Evolutionary conservation across 306 rosid genomes (phyloP).

Genomic region (Fagus sylvatica): DNA sequence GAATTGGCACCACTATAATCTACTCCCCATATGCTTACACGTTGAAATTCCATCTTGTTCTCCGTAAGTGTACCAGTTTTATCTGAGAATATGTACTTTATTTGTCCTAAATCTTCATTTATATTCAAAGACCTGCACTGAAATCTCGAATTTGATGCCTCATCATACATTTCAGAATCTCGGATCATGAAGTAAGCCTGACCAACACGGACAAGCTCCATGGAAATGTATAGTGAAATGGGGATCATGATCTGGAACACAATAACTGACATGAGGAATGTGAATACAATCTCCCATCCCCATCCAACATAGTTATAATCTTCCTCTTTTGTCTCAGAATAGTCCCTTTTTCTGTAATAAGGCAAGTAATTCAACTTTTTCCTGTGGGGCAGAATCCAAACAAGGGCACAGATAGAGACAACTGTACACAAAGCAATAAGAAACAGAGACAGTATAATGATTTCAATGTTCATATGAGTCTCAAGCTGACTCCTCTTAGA

Average conservation of each 20-base stretch:
- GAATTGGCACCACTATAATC: slow-evolving; percentile 58
- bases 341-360: slow-evolving; percentile 64
- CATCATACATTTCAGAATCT: slow-evolving; percentile 77
- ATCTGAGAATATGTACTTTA: slow-evolving; percentile 88
- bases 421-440: slow-evolving; percentile 69
- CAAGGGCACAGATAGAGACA: slow-evolving; percentile 70
- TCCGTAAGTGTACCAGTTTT: slow-evolving; percentile 97
- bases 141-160: slow-evolving; percentile 70
- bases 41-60: slow-evolving; percentile 96
- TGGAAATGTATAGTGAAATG: slow-evolving; percentile 86
- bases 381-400: slow-evolving; percentile 68
- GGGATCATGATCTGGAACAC: slow-evolving; percentile 98
- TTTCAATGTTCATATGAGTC: slow-evolving; percentile 86
- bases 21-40: slow-evolving; percentile 82
- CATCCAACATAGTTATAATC: slow-evolving; percentile 64
- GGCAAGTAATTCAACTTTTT: slow-evolving; percentile 51
- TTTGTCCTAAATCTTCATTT: slow-evolving; percentile 96
- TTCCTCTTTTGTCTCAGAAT: slow-evolving; percentile 26
- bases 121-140: slow-evolving; percentile 96
- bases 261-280: slow-evolving; percentile 91
- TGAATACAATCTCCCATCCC: slow-evolving; percentile 75
- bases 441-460: slow-evolving; percentile 73
- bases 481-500: slow-evolving; percentile 93
- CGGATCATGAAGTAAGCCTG: slow-evolving; percentile 92
- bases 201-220: slow-evolving; percentile 95